A percentile compares a stretch with the other conserved stretches of the same genome.
phyloP scores from a whole-genome alignment of 2,329 filamentous ascomycete species.

The Penicillium sclerotiorum region DNA sequence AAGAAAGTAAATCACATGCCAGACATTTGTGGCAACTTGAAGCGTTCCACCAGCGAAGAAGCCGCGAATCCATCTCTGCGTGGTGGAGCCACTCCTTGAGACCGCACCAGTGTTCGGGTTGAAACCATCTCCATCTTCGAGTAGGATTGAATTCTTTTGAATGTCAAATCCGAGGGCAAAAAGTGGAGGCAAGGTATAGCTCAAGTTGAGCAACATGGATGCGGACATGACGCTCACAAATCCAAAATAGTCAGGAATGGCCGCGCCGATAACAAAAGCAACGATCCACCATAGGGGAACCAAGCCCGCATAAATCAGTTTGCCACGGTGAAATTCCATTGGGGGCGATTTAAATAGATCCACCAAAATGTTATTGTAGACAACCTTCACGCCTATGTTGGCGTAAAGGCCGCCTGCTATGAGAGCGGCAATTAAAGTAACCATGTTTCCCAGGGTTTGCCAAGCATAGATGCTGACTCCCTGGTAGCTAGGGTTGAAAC shows the following conservation, averaged over 20 bases:
- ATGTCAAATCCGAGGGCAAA: conserved; percentile 32
- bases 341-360: conserved; percentile 46
- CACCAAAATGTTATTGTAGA: conserved; percentile 49
- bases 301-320: conserved; percentile 37
- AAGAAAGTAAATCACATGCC: conserved; percentile 29
- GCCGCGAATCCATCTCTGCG: conserved; percentile 21
- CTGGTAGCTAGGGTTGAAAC: conserved; percentile 31
- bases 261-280: conserved; percentile 48
- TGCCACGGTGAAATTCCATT: conserved; percentile 42
- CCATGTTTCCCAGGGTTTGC: conserved; percentile 36
- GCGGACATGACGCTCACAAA: conserved; percentile 47
- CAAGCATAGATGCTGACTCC: conserved; percentile 36
- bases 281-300: conserved; percentile 50
- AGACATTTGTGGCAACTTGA: conserved; percentile 28
- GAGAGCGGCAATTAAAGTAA: conserved; percentile 32
- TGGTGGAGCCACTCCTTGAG: conserved; percentile 7
- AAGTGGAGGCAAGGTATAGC: conserved; percentile 50
- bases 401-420: conserved; percentile 44
- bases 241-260: conserved; percentile 47
- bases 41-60: conserved; percentile 26
- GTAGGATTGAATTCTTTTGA: conserved; percentile 29
- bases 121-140: conserved; percentile 28
- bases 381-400: conserved; percentile 47
- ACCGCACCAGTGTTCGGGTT: conserved; percentile 23
- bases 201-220: conserved; percentile 50